A percentile compares a stretch with the other conserved stretches of the same genome.
Conservation (phyloP, 75 land plant genomes). For the Sequoia sempervirens region DNA sequence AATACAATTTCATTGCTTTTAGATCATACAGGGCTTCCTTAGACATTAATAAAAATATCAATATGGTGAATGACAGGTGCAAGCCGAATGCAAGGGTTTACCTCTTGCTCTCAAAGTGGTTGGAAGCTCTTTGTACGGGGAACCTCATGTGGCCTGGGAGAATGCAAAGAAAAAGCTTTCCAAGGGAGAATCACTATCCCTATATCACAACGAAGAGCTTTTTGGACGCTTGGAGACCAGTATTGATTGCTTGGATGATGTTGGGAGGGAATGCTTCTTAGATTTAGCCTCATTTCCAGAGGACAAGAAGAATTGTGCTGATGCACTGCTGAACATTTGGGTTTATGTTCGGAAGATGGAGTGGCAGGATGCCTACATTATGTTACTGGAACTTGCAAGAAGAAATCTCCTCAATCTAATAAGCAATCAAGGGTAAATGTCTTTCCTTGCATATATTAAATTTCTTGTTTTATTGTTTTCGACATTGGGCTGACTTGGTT, state of each 20-base stretch:
- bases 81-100: conserved; percentile 49
- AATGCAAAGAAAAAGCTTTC: conserved; percentile 36
- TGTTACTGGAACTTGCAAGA: conserved; percentile 37
- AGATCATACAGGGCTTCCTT: background rate
- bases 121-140: conserved; percentile 33
- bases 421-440: conserved; percentile 20
- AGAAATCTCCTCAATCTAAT: conserved; percentile 46
- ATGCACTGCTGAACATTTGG: conserved; percentile 51
- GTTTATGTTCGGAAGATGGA: conserved; percentile 41
- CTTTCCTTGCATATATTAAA: background rate
- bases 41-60: background rate
- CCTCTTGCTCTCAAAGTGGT: conserved; percentile 64
- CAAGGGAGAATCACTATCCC: conserved; percentile 31
- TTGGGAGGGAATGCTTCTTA: conserved; percentile 44
- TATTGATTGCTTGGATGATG: conserved; percentile 2
- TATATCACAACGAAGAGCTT: conserved; percentile 35
- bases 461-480: background rate
- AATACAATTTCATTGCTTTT: background rate
- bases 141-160: conserved; percentile 30
- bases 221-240: conserved; percentile 29
- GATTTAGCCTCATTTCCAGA: conserved; percentile 56
- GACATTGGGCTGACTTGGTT: background rate
- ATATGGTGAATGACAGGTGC: conserved; percentile 21
- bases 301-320: conserved; percentile 48
- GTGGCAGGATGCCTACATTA: conserved; percentile 44